These are phyloP conservation scores for Corchorus olitorius DNA, from an alignment of 345 rosid species.

Conservation along the genomic window DNA sequence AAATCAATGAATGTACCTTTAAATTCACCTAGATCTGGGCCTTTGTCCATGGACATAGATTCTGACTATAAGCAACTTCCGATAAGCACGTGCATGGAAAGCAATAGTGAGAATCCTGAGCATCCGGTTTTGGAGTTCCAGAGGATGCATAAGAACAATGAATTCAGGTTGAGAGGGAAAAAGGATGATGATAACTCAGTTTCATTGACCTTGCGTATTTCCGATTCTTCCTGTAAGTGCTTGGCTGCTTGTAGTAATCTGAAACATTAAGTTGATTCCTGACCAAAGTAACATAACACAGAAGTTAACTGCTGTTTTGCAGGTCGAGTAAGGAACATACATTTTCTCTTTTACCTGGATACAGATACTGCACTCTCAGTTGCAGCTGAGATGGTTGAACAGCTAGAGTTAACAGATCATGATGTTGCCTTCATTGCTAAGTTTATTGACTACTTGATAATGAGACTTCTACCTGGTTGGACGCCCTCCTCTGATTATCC, in stretches of 20 bases:
- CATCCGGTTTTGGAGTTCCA: constrained; percentile 43
- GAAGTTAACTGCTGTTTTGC: constrained; percentile 15
- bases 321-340: constrained; percentile 62
- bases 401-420: constrained; percentile 62
- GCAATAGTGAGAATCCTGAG: constrained; percentile 44
- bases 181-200: constrained; percentile 51
- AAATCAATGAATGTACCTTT: constrained; percentile 16
- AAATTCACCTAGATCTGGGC: constrained; percentile 34
- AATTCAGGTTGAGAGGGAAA: constrained; percentile 53
- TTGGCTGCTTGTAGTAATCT: constrained; percentile 20
- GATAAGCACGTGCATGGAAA: constrained; percentile 37
- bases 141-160: constrained; percentile 46
- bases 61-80: constrained; percentile 47
- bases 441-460: constrained; percentile 64
- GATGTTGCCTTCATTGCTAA: constrained; percentile 74
- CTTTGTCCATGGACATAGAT: constrained; percentile 63
- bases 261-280: neutral
- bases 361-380: constrained; percentile 70
- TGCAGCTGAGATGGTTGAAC: constrained; percentile 83
- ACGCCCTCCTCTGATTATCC: constrained; percentile 36
- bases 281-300: neutral
- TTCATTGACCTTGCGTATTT: constrained; percentile 57
- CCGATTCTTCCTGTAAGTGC: constrained; percentile 52
- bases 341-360: constrained; percentile 70
- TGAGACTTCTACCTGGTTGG: constrained; percentile 53